Evolutionary conservation across 148 eudicot species (phyloP).

Genomic region (Limonium bicolor): DNA sequence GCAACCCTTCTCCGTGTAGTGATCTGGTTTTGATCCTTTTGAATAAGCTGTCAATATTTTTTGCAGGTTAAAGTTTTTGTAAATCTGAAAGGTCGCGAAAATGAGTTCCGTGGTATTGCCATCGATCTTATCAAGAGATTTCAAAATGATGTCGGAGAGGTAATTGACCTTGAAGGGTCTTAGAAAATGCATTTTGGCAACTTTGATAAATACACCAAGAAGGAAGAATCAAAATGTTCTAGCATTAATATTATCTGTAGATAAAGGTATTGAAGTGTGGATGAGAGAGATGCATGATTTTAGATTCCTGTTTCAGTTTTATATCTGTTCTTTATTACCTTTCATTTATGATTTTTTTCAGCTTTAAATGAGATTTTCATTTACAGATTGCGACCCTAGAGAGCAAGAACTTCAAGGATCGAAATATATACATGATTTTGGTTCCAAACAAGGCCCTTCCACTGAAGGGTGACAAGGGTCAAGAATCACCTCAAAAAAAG

Average conservation of each 20-base stretch:
- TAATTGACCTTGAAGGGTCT: no score
- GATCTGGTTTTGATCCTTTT: no score
- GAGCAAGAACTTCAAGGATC: conserved; percentile 55
- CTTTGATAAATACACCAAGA: no score
- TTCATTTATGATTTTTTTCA: neutral
- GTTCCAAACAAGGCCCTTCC: conserved; percentile 57
- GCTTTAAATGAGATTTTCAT: neutral
- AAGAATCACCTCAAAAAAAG: conserved; percentile 54
- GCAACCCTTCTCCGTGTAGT: no score
- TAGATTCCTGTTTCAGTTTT: neutral
- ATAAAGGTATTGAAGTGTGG: no score
- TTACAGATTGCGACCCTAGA: conserved; percentile 74
- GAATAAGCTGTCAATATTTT: no score
- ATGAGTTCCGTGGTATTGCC: conserved; percentile 48
- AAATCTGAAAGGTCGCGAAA: conserved; percentile 78
- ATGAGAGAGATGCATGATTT: neutral
- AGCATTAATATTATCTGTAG: no score
- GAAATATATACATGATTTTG: conserved; percentile 51
- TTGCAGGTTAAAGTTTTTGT: conserved; percentile 78
- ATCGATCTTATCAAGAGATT: conserved; percentile 64
- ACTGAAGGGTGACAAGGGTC: conserved; percentile 48
- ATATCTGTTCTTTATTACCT: no score
- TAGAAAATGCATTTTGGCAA: no score
- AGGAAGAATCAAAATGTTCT: no score
- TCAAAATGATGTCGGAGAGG: conserved; percentile 83